A percentile compares a stretch with the other conserved stretches of the same genome.
Evolutionary conservation across 495 filamentous ascomycete genomes (phyloP).

Genomic region (Hypoxylon subgilvum): DNA sequence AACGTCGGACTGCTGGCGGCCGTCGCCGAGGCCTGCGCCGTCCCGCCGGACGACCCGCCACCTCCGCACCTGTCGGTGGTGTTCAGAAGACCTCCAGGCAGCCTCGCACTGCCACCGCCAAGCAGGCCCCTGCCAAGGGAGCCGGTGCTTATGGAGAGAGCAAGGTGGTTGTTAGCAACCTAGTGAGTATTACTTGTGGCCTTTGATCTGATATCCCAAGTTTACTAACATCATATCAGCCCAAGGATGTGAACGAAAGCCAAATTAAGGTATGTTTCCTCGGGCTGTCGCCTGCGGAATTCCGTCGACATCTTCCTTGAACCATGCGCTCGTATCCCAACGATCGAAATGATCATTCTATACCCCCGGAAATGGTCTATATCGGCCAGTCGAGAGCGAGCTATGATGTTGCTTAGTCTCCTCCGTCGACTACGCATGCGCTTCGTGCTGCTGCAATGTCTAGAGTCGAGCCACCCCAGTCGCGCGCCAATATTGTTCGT

Average conservation of each 20-base stretch:
- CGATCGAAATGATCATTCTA: conserved; percentile 49
- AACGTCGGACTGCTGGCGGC: conserved; percentile 61
- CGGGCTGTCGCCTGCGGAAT: conserved; percentile 60
- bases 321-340: conserved; percentile 46
- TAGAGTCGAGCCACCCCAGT: conserved; percentile 58
- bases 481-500: conserved; percentile 46
- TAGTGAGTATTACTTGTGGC: conserved; percentile 69
- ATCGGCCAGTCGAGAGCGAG: conserved; percentile 33
- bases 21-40: conserved; percentile 59
- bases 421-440: conserved; percentile 43
- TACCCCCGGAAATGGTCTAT: conserved; percentile 44
- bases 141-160: conserved; percentile 71
- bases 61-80: conserved; percentile 77
- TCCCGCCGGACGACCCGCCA: conserved; percentile 56
- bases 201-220: not conserved
- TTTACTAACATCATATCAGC: conserved; percentile 68
- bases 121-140: conserved; percentile 65
- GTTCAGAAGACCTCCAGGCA: conserved; percentile 78
- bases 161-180: conserved; percentile 97
- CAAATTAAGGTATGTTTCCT: conserved; percentile 99
- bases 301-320: conserved; percentile 58
- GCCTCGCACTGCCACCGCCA: conserved; percentile 63
- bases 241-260: conserved; percentile 88
- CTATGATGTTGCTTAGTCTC: conserved; percentile 45
- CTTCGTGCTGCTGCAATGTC: conserved; percentile 33